Evolutionary conservation across 352 stramenopile genomes (phyloP).

Genomic region (Elongisporangium anandrum): DNA sequence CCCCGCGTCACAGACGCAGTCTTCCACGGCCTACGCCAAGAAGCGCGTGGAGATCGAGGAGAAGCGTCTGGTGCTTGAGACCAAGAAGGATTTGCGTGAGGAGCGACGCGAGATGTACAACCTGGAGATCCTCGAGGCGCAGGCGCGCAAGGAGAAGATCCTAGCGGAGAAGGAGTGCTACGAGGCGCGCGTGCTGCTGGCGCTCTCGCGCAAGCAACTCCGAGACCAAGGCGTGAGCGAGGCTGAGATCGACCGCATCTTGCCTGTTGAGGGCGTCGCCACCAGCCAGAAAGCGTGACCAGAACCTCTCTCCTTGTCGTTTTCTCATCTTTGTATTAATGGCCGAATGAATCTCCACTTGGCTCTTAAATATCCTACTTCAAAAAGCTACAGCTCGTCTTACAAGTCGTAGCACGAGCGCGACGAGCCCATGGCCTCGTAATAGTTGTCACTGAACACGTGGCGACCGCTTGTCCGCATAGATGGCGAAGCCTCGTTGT

Average conservation of each 20-base stretch:
- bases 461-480: constrained; percentile 35
- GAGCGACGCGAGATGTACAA: constrained; percentile 30
- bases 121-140: constrained; percentile 40
- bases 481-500: constrained; percentile 29
- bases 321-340: constrained; percentile 1
- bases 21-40: constrained; percentile 18
- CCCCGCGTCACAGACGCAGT: no score
- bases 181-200: constrained; percentile 37
- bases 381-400: constrained; percentile 1
- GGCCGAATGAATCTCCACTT: no score
- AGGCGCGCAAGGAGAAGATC: constrained; percentile 32
- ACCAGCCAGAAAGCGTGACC: neutral
- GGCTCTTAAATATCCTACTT: neutral
- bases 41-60: constrained; percentile 53
- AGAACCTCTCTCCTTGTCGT: no score
- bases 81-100: constrained; percentile 35
- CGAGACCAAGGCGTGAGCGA: constrained; percentile 41
- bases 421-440: constrained; percentile 62
- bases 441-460: constrained; percentile 70
- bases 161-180: constrained; percentile 38
- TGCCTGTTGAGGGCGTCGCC: constrained; percentile 20
- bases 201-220: constrained; percentile 48
- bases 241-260: constrained; percentile 46
- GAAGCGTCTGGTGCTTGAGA: constrained; percentile 45
- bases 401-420: constrained; percentile 25